Evolutionary conservation across 768 basidiomycete species (phyloP).

Genomic region (Serendipita vermifera): DNA sequence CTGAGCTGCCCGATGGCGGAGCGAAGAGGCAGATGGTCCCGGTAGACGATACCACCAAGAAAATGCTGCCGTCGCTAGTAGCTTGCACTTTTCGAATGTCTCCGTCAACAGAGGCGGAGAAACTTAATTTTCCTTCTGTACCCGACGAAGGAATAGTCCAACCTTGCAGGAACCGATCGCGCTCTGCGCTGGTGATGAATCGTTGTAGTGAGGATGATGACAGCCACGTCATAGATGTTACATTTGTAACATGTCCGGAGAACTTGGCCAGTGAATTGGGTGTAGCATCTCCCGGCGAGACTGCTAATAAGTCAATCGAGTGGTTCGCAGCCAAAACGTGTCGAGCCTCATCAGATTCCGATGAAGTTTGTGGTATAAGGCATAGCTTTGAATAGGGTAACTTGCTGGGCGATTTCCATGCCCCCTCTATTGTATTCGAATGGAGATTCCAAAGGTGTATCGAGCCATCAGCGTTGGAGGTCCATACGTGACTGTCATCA

Average conservation of each 20-base stretch:
- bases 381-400: conserved; percentile 45
- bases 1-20: conserved; percentile 29
- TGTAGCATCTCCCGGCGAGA: conserved; percentile 7
- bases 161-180: conserved; percentile 47
- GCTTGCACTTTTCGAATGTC: conserved; percentile 31
- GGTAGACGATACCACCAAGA: conserved; percentile 42
- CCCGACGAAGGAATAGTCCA: conserved; percentile 40
- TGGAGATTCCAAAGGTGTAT: conserved; percentile 46
- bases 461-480: conserved; percentile 44
- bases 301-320: conserved; percentile 41
- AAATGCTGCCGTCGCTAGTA: conserved; percentile 24
- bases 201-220: conserved; percentile 29
- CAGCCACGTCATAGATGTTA: conserved; percentile 41
- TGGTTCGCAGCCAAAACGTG: conserved; percentile 58
- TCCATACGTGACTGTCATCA: conserved; percentile 33
- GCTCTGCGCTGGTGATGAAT: conserved; percentile 49
- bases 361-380: conserved; percentile 26
- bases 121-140: conserved; percentile 43
- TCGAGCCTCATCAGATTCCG: conserved; percentile 31
- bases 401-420: conserved; percentile 45
- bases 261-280: conserved; percentile 38
- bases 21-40: conserved; percentile 47
- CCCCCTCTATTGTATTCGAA: conserved; percentile 35
- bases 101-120: conserved; percentile 51
- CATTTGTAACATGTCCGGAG: conserved; percentile 51